Evolutionary conservation across 2,329 filamentous ascomycete genomes (phyloP).

Genomic region (Botrytis aclada): DNA sequence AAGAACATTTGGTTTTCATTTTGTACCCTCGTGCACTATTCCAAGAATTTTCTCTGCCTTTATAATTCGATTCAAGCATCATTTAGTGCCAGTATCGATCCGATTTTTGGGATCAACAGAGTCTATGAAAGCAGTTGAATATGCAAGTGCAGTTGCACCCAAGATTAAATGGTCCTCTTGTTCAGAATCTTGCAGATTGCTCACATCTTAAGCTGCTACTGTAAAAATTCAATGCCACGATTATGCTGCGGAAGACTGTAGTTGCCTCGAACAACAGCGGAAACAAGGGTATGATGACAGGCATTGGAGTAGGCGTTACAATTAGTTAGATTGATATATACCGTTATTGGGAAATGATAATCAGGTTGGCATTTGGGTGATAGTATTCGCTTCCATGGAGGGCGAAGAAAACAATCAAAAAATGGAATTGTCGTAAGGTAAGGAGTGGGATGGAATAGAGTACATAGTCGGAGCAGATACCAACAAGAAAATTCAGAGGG

Average conservation of each 20-base stretch:
- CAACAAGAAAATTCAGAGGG: too few relatives aligned
- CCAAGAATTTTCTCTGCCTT: slow-evolving; percentile 28
- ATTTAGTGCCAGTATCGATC: slow-evolving; percentile 13
- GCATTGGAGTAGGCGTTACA: too few relatives aligned
- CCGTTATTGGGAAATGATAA: too few relatives aligned
- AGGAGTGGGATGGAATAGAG: too few relatives aligned
- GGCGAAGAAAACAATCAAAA: too few relatives aligned
- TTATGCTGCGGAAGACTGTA: background rate
- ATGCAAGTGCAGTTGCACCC: slow-evolving; percentile 29
- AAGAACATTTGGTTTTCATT: slow-evolving; percentile 28
- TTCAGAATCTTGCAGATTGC: background rate
- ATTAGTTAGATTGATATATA: too few relatives aligned
- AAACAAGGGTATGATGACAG: too few relatives aligned
- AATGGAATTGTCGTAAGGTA: too few relatives aligned
- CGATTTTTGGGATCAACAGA: slow-evolving; percentile 30
- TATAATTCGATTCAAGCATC: slow-evolving; percentile 27
- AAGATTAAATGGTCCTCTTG: slow-evolving; percentile 29
- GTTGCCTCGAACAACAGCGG: too few relatives aligned
- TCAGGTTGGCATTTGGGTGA: too few relatives aligned
- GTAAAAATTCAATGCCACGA: background rate
- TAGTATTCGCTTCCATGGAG: too few relatives aligned
- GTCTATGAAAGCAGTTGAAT: slow-evolving; percentile 31
- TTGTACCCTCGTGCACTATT: slow-evolving; percentile 25
- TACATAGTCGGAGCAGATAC: too few relatives aligned
- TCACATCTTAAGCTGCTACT: background rate